Percentiles rank a stretch among this genome's conserved stretches.
Evolutionary conservation across 305 asterid genomes (phyloP).

Genomic region (Solanum aculeatissimum): DNA sequence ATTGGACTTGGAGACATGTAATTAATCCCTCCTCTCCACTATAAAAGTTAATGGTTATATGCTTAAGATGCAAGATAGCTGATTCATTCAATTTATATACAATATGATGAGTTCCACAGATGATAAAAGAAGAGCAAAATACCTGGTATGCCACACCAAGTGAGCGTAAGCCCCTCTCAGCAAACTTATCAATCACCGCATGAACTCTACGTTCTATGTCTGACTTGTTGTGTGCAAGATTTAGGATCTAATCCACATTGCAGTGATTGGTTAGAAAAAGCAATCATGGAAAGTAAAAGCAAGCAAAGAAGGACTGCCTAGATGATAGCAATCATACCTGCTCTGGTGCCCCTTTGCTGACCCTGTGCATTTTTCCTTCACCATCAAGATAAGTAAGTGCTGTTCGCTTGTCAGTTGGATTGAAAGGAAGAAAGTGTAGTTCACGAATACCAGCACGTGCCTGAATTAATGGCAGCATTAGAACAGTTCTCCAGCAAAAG

Average conservation of each 20-base stretch:
- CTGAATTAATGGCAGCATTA: constrained; percentile 42
- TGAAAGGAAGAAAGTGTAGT: constrained; percentile 35
- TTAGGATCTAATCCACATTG: constrained; percentile 17
- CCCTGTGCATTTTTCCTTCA: constrained; percentile 35
- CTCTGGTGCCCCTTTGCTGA: constrained; percentile 44
- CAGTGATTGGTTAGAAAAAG: background rate
- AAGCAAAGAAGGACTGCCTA: background rate
- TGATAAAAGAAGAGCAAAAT: background rate
- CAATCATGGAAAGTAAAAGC: background rate
- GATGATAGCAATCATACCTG: constrained; percentile 13
- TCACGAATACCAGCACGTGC: constrained; percentile 82
- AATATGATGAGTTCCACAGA: background rate
- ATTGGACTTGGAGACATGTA: background rate
- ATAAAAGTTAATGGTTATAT: background rate
- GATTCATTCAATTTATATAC: background rate
- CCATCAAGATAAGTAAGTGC: constrained; percentile 34
- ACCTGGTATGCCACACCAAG: constrained; percentile 44
- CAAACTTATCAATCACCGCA: constrained; percentile 37
- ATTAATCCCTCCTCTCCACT: background rate
- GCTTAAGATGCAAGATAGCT: background rate
- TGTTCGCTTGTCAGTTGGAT: constrained; percentile 39
- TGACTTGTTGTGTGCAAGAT: constrained; percentile 32
- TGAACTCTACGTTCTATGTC: constrained; percentile 38
- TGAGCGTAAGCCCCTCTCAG: constrained; percentile 39
- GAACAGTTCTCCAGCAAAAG: background rate